phyloP scores from a whole-genome alignment of 129 eudicot genomes.

The Tagetes erecta region DNA sequence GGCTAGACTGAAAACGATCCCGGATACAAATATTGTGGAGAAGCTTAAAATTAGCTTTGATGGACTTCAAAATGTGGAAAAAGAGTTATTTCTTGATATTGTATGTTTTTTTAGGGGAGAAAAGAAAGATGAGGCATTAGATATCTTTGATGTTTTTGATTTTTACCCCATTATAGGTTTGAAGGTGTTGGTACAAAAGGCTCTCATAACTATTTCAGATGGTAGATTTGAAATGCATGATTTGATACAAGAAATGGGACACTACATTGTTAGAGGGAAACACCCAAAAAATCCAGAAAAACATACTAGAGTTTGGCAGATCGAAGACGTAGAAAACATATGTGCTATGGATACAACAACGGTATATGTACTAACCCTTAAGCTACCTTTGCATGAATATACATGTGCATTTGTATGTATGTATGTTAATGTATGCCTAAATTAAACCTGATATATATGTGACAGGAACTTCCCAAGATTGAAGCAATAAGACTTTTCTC shows the following conservation, averaged over 20 bases:
- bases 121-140: slow-evolving; percentile 9
- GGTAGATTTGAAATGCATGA: slow-evolving; percentile 16
- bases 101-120: slow-evolving; percentile 15
- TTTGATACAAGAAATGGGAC: slow-evolving; percentile 32
- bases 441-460: neutral
- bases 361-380: neutral
- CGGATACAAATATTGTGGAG: neutral
- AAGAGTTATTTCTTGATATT: slow-evolving; percentile 15
- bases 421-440: no score
- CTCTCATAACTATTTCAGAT: slow-evolving; percentile 8
- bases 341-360: slow-evolving; percentile 6
- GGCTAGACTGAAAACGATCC: slow-evolving; percentile 12
- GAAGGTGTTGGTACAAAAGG: slow-evolving; percentile 12
- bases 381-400: neutral
- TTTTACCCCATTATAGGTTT: neutral
- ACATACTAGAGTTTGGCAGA: slow-evolving; percentile 21
- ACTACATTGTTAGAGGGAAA: slow-evolving; percentile 28
- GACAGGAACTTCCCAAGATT: neutral
- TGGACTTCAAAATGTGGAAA: slow-evolving; percentile 1
- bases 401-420: no score
- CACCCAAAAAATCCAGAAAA: slow-evolving; percentile 18
- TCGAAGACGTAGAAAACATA: slow-evolving; percentile 11
- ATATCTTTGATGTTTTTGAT: slow-evolving; percentile 12
- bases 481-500: neutral
- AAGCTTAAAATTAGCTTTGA: slow-evolving; percentile 14